Evolutionary conservation across 495 filamentous ascomycete genomes (phyloP).

Genomic region (Xylaria scruposa): DNA sequence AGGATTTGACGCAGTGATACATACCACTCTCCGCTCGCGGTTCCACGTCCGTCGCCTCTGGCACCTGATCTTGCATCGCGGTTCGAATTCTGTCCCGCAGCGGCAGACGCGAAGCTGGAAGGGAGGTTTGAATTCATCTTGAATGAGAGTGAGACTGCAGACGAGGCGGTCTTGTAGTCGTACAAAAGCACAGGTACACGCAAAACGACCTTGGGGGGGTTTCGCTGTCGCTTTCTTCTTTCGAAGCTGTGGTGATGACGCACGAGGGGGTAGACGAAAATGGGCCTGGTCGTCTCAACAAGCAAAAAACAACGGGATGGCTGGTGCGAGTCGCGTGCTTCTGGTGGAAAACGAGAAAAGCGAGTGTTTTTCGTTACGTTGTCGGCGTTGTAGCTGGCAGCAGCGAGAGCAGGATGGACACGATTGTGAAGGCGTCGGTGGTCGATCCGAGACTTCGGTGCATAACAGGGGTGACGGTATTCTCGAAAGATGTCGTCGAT

Average conservation of each 20-base stretch:
- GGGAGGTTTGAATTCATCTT: slow-evolving; percentile 78
- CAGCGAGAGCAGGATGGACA: neutral
- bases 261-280: slow-evolving; percentile 5
- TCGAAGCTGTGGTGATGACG: slow-evolving; percentile 19
- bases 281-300: neutral
- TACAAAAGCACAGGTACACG: slow-evolving; percentile 16
- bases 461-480: slow-evolving; percentile 10
- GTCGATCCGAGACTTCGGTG: slow-evolving; percentile 16
- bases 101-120: slow-evolving; percentile 84
- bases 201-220: neutral
- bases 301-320: slow-evolving; percentile 8
- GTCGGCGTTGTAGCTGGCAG: slow-evolving; percentile 9
- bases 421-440: neutral
- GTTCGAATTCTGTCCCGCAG: slow-evolving; percentile 72
- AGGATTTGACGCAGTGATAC: slow-evolving; percentile 10
- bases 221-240: neutral
- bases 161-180: slow-evolving; percentile 26
- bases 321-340: slow-evolving; percentile 10
- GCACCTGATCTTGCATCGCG: slow-evolving; percentile 58
- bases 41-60: slow-evolving; percentile 60
- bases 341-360: neutral
- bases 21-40: slow-evolving; percentile 42
- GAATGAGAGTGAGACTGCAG: neutral
- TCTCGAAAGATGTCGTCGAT: slow-evolving; percentile 5
- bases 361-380: neutral